Evolutionary conservation across 2,329 filamentous ascomycete species (phyloP), one percentile per base, ranked within the genome.

Genomic region (Colletotrichum sp.): DNA sequence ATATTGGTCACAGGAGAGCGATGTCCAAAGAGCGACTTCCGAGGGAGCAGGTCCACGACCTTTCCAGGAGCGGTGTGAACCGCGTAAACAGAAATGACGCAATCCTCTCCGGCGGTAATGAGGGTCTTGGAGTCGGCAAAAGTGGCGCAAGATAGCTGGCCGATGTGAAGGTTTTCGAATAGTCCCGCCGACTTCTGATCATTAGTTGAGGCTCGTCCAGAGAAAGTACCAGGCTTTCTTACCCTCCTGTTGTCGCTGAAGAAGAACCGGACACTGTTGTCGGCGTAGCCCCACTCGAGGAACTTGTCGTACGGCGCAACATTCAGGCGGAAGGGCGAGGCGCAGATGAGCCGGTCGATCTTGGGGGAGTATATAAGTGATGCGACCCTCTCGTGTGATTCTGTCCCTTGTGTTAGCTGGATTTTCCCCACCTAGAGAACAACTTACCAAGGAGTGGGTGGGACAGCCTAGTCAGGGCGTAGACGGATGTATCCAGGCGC

Each of bases 201-300:
- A 78, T 85, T 80, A 85, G 84, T 71, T 67, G 32, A 10, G 3
- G 14, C n/a, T 24, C 21, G n/a, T 28, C 14, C 24, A 48, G 30
- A 28, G 4, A n/a, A 32, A 55, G 7, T 18, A 1, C 7, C 30
- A 21, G 71, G 61, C 64, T 68, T 69, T 43, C 78, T 78, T 85
- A 92, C 89, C 86, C 95, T 96, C 81, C 95, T 93, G 73, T 92
- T 95, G 78, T 98, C 95, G 63, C 94, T 92, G 71, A 94, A 92
- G 85, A 95, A 98, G 87, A 99, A 98, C 5, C 97, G 94, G 32
- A 99, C 91, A 78, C 95, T 97, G 79, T 95, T 95, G 83, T 99
- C 97, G 1, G 95, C 94, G 80, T 97, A 98, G 2, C 96, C 96
- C 96, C 96, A 98, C 85, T 98, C 96, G 78, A 98, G 90, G 80